phyloP scores from a whole-genome alignment of 1,284 basidiomycete species.

The Ganoderma lucidum region DNA sequence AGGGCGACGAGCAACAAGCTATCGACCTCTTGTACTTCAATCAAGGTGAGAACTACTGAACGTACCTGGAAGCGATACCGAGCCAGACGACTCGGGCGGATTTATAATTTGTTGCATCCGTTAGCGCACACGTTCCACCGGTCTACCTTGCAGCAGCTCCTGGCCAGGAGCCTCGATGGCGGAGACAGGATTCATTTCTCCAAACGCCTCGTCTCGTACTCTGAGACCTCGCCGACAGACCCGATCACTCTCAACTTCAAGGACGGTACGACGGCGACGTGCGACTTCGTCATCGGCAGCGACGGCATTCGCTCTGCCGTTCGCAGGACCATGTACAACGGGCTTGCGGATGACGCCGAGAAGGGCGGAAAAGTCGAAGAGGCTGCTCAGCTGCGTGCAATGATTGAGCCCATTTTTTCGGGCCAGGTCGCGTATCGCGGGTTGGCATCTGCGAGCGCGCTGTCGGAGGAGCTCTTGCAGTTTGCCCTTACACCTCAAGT shows the following conservation, averaged over 20 bases:
- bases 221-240: constrained; percentile 34
- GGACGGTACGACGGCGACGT: constrained; percentile 54
- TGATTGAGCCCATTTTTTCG: constrained; percentile 10
- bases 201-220: constrained; percentile 58
- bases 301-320: constrained; percentile 58
- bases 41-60: background rate
- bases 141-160: background rate
- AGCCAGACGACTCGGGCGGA: background rate
- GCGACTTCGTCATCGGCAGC: constrained; percentile 60
- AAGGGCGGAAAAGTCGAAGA: constrained; percentile 28
- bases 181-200: constrained; percentile 46
- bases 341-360: constrained; percentile 19
- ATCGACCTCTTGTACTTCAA: background rate
- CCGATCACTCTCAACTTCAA: constrained; percentile 53
- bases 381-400: background rate
- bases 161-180: background rate
- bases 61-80: background rate
- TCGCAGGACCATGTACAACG: constrained; percentile 32
- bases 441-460: constrained; percentile 1
- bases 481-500: background rate
- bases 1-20: background rate
- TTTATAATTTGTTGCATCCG: background rate
- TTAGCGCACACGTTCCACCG: constrained; percentile 5
- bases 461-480: constrained; percentile 2
- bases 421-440: constrained; percentile 12